Percentiles rank a stretch among this genome's conserved stretches.
phyloP scores from a whole-genome alignment of 2,329 filamentous ascomycete genomes.

The Alternaria rosae region DNA sequence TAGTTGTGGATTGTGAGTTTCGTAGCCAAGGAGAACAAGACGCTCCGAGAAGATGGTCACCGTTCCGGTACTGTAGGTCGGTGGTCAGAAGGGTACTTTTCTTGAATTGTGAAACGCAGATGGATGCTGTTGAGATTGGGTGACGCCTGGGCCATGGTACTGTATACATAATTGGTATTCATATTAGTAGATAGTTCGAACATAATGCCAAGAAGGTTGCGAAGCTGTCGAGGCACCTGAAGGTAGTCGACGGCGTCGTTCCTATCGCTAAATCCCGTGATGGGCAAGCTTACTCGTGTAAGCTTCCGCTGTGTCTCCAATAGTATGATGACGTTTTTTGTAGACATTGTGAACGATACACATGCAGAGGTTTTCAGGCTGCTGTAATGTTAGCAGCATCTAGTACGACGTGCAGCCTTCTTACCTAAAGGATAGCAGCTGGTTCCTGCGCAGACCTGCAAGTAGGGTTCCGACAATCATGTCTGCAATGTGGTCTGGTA shows the following conservation, averaged over 20 bases:
- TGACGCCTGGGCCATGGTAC: not conserved
- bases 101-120: not conserved
- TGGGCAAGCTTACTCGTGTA: not conserved
- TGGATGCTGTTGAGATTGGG: not conserved
- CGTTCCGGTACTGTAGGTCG: not conserved
- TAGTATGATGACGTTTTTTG: not conserved
- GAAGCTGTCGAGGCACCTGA: not conserved
- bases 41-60: not conserved
- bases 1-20: not conserved
- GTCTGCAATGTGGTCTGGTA: not conserved
- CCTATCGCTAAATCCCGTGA: not conserved
- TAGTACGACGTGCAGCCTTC: not conserved
- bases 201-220: not conserved
- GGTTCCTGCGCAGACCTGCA: not conserved
- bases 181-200: not conserved
- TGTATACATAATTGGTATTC: not conserved
- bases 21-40: not conserved
- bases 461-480: not conserved
- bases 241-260: not conserved
- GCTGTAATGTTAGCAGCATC: not conserved
- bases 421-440: conserved; percentile 4
- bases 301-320: not conserved
- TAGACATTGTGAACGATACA: not conserved
- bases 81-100: not conserved
- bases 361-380: not conserved